Evolutionary conservation across 768 basidiomycete species (phyloP).

Genomic region (Trametes sanguinea): DNA sequence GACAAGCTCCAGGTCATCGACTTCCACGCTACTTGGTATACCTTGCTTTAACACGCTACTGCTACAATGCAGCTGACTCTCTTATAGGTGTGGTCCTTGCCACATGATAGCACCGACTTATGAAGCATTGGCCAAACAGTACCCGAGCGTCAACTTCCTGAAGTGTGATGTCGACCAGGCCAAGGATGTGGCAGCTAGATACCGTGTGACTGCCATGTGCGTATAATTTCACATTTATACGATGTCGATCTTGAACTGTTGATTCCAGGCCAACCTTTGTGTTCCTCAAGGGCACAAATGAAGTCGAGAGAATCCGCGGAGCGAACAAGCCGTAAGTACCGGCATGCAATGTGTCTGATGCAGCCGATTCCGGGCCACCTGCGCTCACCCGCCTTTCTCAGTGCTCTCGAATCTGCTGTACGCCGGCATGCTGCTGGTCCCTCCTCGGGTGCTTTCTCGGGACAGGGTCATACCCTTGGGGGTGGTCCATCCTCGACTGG

Average conservation of each 20-base stretch:
- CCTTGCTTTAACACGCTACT: neutral
- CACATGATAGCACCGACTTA: conserved; percentile 79
- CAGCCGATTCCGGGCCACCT: neutral
- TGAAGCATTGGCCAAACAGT: conserved; percentile 68
- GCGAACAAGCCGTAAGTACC: conserved; percentile 62
- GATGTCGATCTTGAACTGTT: neutral
- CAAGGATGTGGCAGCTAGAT: conserved; percentile 62
- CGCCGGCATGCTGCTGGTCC: conserved; percentile 51
- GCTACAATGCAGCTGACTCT: conserved; percentile 7
- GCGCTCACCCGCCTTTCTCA: conserved; percentile 30
- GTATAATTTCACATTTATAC: conserved; percentile 23
- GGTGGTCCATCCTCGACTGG: conserved; percentile 41
- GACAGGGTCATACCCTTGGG: conserved; percentile 74
- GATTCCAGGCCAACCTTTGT: conserved; percentile 76
- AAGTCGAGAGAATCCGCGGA: conserved; percentile 74
- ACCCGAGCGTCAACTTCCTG: conserved; percentile 73
- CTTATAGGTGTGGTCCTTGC: conserved; percentile 80
- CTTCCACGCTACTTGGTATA: conserved; percentile 82
- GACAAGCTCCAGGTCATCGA: conserved; percentile 64
- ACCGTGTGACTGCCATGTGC: conserved; percentile 74
- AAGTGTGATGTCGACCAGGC: conserved; percentile 82
- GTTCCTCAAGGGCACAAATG: conserved; percentile 65
- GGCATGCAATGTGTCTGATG: neutral
- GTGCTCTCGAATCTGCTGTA: conserved; percentile 62
- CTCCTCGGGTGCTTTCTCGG: conserved; percentile 55